These are phyloP conservation scores for Mycotypha africana DNA, from an alignment of 371 early-diverging fungal species.

Conservation along the genomic window DNA sequence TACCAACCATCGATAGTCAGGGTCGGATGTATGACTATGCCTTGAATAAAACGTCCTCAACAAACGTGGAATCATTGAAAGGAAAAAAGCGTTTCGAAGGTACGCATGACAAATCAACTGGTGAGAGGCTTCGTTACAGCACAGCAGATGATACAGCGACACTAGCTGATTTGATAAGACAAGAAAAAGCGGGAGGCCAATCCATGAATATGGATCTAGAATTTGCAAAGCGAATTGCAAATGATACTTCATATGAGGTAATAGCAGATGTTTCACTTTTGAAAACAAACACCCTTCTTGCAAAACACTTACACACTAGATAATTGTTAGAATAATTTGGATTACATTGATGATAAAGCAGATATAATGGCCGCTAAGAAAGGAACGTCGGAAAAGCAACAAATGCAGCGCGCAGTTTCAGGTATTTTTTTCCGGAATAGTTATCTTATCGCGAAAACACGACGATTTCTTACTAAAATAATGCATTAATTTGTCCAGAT, in stretches of 20 bases:
- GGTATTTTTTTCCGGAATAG: slow-evolving; percentile 37
- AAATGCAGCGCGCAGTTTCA: slow-evolving; percentile 56
- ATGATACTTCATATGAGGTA: slow-evolving; percentile 61
- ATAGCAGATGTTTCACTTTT: slow-evolving; percentile 15
- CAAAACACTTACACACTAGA: too few relatives aligned
- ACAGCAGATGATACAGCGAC: slow-evolving; percentile 51
- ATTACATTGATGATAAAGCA: slow-evolving; percentile 89
- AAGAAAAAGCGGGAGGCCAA: slow-evolving; percentile 54
- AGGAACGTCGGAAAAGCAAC: slow-evolving; percentile 57
- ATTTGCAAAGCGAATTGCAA: slow-evolving; percentile 68
- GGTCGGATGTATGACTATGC: slow-evolving; percentile 53
- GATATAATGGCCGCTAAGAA: slow-evolving; percentile 70
- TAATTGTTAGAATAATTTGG: slow-evolving; percentile 55
- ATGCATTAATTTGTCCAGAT: slow-evolving; percentile 33
- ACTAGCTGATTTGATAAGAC: slow-evolving; percentile 62
- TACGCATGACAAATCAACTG: slow-evolving; percentile 51
- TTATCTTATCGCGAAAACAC: too few relatives aligned
- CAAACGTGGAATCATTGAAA: slow-evolving; percentile 12
- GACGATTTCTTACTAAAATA: too few relatives aligned
- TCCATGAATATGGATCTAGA: slow-evolving; percentile 58
- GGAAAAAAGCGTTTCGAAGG: slow-evolving; percentile 45
- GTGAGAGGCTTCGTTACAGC: slow-evolving; percentile 54
- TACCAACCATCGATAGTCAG: slow-evolving; percentile 64
- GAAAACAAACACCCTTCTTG: background rate
- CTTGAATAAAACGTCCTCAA: slow-evolving; percentile 10